Base-by-base conservation (phyloP, 2,329 filamentous ascomycete species). In the Sphaerulina musiva region DNA sequence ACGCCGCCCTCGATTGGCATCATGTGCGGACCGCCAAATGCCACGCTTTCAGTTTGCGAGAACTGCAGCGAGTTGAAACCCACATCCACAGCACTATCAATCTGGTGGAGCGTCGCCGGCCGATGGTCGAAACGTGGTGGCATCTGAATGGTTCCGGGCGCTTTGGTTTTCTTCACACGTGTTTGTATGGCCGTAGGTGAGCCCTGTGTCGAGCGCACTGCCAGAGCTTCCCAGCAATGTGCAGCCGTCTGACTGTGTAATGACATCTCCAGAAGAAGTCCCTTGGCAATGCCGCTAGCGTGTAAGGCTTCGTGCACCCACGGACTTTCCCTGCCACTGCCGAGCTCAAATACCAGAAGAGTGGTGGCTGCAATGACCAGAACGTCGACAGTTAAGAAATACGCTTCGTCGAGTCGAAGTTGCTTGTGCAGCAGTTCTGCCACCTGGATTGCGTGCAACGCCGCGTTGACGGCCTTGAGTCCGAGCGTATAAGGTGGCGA, bases 221-320 rank as follows among this genome's bases (percentile, higher is more conserved):
- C 41, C 7, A 62, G 46, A 10, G 56, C 57, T 36, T 55, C 51
- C 55, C 54, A 59, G 40, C 58, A 59, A 34, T 57, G 54, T 9
- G 44, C 43, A 5, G 58, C 60, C 6, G 54, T 48, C 9, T 45
- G n/a, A 20, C 45, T 60, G 10, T 54, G 53, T 4, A 56, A 45
- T 11, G 58, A 56, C 1, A 60, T 42, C 5, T 47, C 46, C 29
- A 57, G 41, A 26, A 62, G 32, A 5, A 60, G 52, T 26, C 58
- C 54, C 41, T 47, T 58, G 5, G 55, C 57, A 17, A 46, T 41
- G 11, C 54, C 57, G 11, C 49, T 51, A 8, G 44, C 43, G 11
- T 46, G 40, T 36, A 55, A 48, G n/a, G 56, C 55, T 46, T 60
- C 50, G 14, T 46, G 23, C 3, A 59, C 44, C 1, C 57, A 26